Evolutionary conservation across 768 basidiomycete genomes (phyloP).

Genomic region (Tephrocybe sp.): DNA sequence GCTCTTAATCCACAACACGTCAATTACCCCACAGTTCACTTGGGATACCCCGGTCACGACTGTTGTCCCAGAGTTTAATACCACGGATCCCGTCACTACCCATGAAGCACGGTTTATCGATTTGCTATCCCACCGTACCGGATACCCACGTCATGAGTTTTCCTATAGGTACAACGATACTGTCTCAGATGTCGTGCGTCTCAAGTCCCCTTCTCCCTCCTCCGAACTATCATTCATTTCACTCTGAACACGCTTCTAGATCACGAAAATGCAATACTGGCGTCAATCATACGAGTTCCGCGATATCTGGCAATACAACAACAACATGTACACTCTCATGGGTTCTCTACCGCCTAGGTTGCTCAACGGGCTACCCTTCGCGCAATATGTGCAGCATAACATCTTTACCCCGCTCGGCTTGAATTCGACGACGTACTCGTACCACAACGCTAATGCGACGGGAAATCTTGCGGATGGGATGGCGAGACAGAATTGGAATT

Average conservation of each 20-base stretch:
- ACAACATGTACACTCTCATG: slow-evolving; percentile 25
- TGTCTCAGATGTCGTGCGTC: slow-evolving; percentile 8
- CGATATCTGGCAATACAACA: slow-evolving; percentile 25
- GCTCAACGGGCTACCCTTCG: slow-evolving; percentile 16
- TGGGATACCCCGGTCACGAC: slow-evolving; percentile 24
- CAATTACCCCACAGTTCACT: slow-evolving; percentile 21
- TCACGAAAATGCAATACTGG: slow-evolving; percentile 20
- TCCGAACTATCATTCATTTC: neutral
- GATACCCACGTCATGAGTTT: slow-evolving; percentile 18
- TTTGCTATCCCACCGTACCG: slow-evolving; percentile 20
- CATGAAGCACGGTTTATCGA: slow-evolving; percentile 19
- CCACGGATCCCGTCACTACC: slow-evolving; percentile 21
- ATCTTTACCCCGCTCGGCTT: slow-evolving; percentile 27
- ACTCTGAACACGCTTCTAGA: neutral
- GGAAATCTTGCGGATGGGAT: slow-evolving; percentile 25
- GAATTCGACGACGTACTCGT: slow-evolving; percentile 27
- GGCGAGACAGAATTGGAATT: slow-evolving; percentile 16
- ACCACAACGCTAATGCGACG: slow-evolving; percentile 18
- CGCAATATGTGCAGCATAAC: slow-evolving; percentile 23
- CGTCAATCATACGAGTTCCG: slow-evolving; percentile 28
- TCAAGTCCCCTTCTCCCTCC: neutral
- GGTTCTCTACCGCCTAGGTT: slow-evolving; percentile 21
- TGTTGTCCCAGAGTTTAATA: slow-evolving; percentile 23
- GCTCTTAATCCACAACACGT: slow-evolving; percentile 24
- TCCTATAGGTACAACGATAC: slow-evolving; percentile 11